These are phyloP conservation scores for Venturia asperata DNA, from an alignment of 2,329 filamentous ascomycete genomes.

Conservation along the genomic window DNA sequence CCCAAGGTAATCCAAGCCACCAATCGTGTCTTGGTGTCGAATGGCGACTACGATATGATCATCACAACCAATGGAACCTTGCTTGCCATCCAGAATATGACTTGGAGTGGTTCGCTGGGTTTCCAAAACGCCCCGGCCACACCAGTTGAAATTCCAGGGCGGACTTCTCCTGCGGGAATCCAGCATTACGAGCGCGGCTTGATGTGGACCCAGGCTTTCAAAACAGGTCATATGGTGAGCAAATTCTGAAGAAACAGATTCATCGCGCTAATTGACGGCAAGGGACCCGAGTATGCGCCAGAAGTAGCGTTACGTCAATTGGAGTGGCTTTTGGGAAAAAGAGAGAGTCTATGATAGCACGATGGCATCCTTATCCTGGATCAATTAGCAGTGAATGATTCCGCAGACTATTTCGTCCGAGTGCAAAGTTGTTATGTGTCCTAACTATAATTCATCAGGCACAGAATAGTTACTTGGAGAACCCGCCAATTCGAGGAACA, in stretches of 20 bases:
- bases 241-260: neutral
- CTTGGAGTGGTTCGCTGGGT: conserved; percentile 23
- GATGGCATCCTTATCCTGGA: neutral
- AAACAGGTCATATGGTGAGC: conserved; percentile 30
- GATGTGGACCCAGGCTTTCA: conserved; percentile 33
- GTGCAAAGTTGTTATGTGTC: no score
- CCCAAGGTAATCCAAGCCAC: conserved; percentile 21
- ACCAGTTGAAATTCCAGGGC: conserved; percentile 18
- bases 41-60: conserved; percentile 21
- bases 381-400: no score
- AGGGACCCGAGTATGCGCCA: conserved; percentile 32
- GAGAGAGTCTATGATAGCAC: conserved; percentile 23
- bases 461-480: neutral
- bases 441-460: no score
- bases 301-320: conserved; percentile 30
- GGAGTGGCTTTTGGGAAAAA: conserved; percentile 32
- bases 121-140: conserved; percentile 22
- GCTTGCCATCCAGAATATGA: conserved; percentile 25
- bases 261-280: conserved; percentile 36
- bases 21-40: conserved; percentile 21
- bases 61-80: conserved; percentile 22
- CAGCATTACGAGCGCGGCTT: conserved; percentile 34
- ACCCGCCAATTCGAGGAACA: neutral
- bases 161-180: conserved; percentile 10
- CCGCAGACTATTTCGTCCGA: no score